Conservation (phyloP, 345 rosid species). For the Barbarea vulgaris region DNA sequence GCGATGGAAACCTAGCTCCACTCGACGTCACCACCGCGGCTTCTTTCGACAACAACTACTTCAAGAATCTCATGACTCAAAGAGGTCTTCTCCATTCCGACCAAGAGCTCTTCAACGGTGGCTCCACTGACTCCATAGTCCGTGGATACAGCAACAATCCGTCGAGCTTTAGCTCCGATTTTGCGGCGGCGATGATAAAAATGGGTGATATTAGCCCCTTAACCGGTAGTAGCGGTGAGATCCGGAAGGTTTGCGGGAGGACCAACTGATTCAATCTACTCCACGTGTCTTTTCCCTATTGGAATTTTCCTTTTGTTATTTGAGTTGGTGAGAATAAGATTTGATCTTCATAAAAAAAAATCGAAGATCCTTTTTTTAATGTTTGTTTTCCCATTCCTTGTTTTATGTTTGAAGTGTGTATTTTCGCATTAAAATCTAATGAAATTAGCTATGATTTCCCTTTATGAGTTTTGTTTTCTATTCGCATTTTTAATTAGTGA, state of each 20-base stretch:
- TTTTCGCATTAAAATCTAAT: slow-evolving; percentile 17
- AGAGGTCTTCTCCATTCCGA: slow-evolving; percentile 82
- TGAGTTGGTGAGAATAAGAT: slow-evolving; percentile 13
- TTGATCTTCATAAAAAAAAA: background rate
- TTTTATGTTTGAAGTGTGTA: slow-evolving; percentile 30
- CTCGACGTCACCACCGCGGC: slow-evolving; percentile 62
- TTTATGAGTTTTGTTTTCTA: background rate
- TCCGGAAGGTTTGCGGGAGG: slow-evolving; percentile 69
- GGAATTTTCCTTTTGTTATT: background rate
- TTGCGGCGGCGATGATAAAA: slow-evolving; percentile 70
- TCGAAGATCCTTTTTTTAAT: slow-evolving; percentile 2
- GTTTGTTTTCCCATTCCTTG: background rate
- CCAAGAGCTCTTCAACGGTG: slow-evolving; percentile 72
- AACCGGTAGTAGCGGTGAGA: slow-evolving; percentile 75
- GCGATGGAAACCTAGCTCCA: slow-evolving; percentile 66
- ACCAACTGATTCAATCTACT: slow-evolving; percentile 45
- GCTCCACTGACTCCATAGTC: slow-evolving; percentile 69
- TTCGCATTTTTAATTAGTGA: background rate
- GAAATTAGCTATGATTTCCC: background rate
- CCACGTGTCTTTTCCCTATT: slow-evolving; percentile 18
- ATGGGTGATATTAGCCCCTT: slow-evolving; percentile 83
- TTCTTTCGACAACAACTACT: slow-evolving; percentile 69
- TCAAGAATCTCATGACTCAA: slow-evolving; percentile 58
- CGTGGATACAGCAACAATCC: slow-evolving; percentile 55
- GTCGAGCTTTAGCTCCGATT: slow-evolving; percentile 60